These are phyloP conservation scores for Lentinula novae-zelandiae DNA, from an alignment of 1,284 basidiomycete genomes.

Conservation along the genomic window DNA sequence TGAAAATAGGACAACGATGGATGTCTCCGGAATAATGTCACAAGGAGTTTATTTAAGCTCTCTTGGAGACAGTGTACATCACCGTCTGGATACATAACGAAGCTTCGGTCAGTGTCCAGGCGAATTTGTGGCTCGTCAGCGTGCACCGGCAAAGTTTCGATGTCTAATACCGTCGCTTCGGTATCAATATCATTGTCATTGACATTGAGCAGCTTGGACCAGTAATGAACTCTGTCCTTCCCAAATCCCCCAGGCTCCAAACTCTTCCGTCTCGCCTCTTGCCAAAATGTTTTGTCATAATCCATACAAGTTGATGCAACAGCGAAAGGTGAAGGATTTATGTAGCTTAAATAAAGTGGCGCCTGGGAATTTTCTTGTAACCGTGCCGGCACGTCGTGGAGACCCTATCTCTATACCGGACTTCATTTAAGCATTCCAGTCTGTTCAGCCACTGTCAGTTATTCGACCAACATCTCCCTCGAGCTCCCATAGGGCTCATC, in stretches of 20 bases:
- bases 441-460: too few relatives aligned
- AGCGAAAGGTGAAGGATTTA: not conserved
- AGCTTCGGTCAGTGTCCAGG: conserved; percentile 85
- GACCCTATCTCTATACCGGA: not conserved
- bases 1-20: conserved; percentile 84
- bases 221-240: conserved; percentile 38
- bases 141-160: conserved; percentile 36
- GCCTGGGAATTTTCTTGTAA: not conserved
- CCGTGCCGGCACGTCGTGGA: not conserved
- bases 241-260: conserved; percentile 63
- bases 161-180: conserved; percentile 5
- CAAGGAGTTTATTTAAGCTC: conserved; percentile 73
- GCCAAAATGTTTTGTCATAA: conserved; percentile 5
- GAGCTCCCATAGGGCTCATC: too few relatives aligned
- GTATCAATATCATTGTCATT: conserved; percentile 8
- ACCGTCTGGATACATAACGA: conserved; percentile 87
- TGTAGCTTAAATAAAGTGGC: not conserved
- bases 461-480: too few relatives aligned
- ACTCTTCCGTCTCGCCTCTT: conserved; percentile 27
- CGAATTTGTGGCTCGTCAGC: conserved; percentile 81
- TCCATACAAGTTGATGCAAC: not conserved
- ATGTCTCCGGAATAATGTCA: conserved; percentile 70
- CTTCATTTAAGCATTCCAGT: too few relatives aligned
- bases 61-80: conserved; percentile 44
- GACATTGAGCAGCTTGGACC: conserved; percentile 46